A percentile compares a stretch with the other conserved stretches of the same genome.
Evolutionary conservation across 192 early-diverging fungal species (phyloP).

Genomic region (Podila clonocystis): DNA sequence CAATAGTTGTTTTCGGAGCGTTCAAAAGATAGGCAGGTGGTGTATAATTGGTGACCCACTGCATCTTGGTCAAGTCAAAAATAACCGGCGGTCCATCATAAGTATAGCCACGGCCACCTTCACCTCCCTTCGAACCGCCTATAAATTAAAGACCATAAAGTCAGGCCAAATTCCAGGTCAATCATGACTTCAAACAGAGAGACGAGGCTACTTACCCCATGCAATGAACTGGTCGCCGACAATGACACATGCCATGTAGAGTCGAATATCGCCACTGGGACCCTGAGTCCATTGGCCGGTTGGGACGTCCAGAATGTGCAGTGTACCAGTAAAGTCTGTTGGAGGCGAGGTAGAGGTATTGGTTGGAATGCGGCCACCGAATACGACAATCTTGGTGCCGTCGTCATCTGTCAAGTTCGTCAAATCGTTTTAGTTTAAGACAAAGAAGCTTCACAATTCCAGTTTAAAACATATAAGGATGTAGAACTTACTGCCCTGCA

Average conservation of each 20-base stretch:
- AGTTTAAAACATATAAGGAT: not conserved
- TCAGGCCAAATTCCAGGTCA: too few species aligned
- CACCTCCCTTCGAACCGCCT: slow-evolving; percentile 16
- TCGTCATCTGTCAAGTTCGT: slow-evolving; percentile 10
- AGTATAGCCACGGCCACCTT: too few species aligned
- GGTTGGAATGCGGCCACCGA: slow-evolving; percentile 14
- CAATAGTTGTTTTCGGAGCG: not conserved
- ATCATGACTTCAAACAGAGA: too few species aligned
- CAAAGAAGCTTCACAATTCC: too few species aligned
- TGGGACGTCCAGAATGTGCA: slow-evolving; percentile 20
- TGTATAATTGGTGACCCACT: slow-evolving; percentile 17
- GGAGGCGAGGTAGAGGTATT: not conserved
- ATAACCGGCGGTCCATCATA: slow-evolving; percentile 14
- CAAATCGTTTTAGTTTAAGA: not conserved
- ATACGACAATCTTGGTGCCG: slow-evolving; percentile 21
- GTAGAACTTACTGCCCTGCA: slow-evolving; percentile 19
- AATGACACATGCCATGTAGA: slow-evolving; percentile 29
- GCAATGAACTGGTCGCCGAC: slow-evolving; percentile 27
- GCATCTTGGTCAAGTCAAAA: slow-evolving; percentile 10
- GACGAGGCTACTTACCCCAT: slow-evolving; percentile 7
- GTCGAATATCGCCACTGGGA: not conserved
- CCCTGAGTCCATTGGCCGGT: slow-evolving; percentile 7
- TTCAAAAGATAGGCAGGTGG: slow-evolving; percentile 13
- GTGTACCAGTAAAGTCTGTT: slow-evolving; percentile 7
- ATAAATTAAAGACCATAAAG: too few species aligned